Evolutionary conservation across 495 filamentous ascomycete genomes (phyloP).

Genomic region (Pyrenopolyporus hunteri): DNA sequence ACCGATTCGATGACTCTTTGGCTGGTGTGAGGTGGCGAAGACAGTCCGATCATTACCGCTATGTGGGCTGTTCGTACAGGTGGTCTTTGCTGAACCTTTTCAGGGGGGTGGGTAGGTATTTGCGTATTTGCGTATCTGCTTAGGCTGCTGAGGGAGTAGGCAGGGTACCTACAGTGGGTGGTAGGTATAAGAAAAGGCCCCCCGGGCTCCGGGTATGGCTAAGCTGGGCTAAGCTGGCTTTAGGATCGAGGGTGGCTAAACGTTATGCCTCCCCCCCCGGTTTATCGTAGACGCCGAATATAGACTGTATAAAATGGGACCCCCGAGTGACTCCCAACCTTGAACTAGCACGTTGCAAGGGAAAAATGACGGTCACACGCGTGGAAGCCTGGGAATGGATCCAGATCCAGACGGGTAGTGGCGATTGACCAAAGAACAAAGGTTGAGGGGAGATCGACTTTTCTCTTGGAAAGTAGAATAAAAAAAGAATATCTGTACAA

Average conservation of each 20-base stretch:
- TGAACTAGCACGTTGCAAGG: slow-evolving; percentile 39
- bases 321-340: slow-evolving; percentile 37
- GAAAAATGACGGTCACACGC: slow-evolving; percentile 40
- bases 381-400: slow-evolving; percentile 42
- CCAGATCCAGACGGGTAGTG: slow-evolving; percentile 39
- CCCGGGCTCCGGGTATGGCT: slow-evolving; percentile 1
- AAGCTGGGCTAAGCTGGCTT: slow-evolving; percentile 5
- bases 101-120: slow-evolving; percentile 19
- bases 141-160: slow-evolving; percentile 8
- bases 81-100: slow-evolving; percentile 39
- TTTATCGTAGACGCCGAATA: slow-evolving; percentile 10
- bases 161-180: background rate
- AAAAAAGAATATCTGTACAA: slow-evolving; percentile 22
- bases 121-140: too few species aligned
- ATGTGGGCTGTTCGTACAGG: slow-evolving; percentile 55
- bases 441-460: slow-evolving; percentile 39
- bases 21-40: slow-evolving; percentile 44
- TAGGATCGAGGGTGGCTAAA: slow-evolving; percentile 24
- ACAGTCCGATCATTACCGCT: slow-evolving; percentile 51
- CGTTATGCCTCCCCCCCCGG: slow-evolving; percentile 9
- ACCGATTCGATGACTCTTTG: slow-evolving; percentile 55
- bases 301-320: slow-evolving; percentile 30
- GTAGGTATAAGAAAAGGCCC: slow-evolving; percentile 4
- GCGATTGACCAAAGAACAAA: slow-evolving; percentile 45
- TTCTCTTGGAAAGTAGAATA: slow-evolving; percentile 1